Conservation (phyloP, 1,284 basidiomycete species). For the Apiotrichum brassicae region DNA sequence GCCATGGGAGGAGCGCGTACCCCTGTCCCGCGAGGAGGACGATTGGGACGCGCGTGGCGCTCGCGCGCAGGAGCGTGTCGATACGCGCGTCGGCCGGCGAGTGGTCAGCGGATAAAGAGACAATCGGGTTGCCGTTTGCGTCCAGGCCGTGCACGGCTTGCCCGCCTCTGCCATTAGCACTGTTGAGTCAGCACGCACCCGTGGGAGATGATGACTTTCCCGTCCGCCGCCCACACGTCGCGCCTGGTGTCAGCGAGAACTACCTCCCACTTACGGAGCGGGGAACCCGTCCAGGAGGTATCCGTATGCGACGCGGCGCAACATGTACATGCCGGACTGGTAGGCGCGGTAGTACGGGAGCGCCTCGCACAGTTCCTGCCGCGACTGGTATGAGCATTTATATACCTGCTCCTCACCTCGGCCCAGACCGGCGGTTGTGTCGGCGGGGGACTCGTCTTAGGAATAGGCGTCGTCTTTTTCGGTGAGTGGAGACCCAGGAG, state of each 20-base stretch:
- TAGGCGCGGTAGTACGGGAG: slow-evolving; percentile 43
- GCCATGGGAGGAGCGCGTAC: slow-evolving; percentile 35
- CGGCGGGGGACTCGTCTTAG: slow-evolving; percentile 4
- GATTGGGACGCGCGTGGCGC: slow-evolving; percentile 24
- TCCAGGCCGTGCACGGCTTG: slow-evolving; percentile 15
- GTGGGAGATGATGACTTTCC: slow-evolving; percentile 38
- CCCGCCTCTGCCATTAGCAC: slow-evolving; percentile 10
- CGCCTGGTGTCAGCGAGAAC: slow-evolving; percentile 20
- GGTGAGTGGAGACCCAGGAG: too few species aligned
- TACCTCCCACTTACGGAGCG: slow-evolving; percentile 26
- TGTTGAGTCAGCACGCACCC: slow-evolving; percentile 18
- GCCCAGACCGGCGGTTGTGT: slow-evolving; percentile 37
- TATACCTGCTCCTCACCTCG: slow-evolving; percentile 20
- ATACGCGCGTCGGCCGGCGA: slow-evolving; percentile 26
- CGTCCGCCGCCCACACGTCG: slow-evolving; percentile 37
- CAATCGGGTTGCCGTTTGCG: not conserved
- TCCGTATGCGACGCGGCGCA: slow-evolving; percentile 29
- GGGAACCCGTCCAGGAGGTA: slow-evolving; percentile 41
- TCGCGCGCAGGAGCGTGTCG: slow-evolving; percentile 29
- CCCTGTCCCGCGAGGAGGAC: slow-evolving; percentile 36
- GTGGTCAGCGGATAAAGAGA: slow-evolving; percentile 31
- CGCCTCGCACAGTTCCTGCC: slow-evolving; percentile 43
- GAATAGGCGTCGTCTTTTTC: too few species aligned
- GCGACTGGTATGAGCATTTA: slow-evolving; percentile 16
- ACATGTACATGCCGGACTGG: slow-evolving; percentile 42